Evolutionary conservation across 1,284 basidiomycete genomes (phyloP), one percentile per base, ranked within the genome.

Genomic region (Malassezia yamatoensis): DNA sequence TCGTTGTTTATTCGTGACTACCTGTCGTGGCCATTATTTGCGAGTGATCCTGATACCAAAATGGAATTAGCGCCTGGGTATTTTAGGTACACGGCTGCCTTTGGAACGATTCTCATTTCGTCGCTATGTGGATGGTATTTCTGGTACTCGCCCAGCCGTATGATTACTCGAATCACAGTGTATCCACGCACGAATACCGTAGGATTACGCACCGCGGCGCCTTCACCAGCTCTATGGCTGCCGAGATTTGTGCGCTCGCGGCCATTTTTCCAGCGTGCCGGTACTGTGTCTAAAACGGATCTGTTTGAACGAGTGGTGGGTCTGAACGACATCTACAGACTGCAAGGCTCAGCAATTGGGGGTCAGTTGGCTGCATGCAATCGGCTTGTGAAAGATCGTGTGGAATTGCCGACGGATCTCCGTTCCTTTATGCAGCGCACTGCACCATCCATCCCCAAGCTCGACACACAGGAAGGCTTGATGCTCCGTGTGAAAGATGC

Each of bases 21-120:
- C 18, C 42, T 60, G 15, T 37, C 48, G n/a, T 60, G 59, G 59
- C 59, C 59, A n/a, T 46, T 60, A 16, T 41, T 60, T 40, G 42
- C 39, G n/a, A 24, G 9, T 11, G 58, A 56, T 15, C 39, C 47
- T n/a, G 50, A 49, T 7, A 34, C 43, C 34, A 37, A 37, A 45
- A 39, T 52, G 0, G 44, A 56, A 49, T 54, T 53, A 8, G 51
- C 43, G 32, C 46, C 20, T 6, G 41, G 43, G 2, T 43, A 16
- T 4, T 13, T 57, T 5, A 50, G 59, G 16, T 53, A 53, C 38
- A 20, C 59, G 29, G 38, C 44, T 5, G 59, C 54, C 2, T 37
- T 42, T 36, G 59, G 59, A 38, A 57, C 48, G 34, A 34, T 53
- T 32, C 41, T 57, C 8, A 42, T 60, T 13, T 51, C 54, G 18